phyloP scores from a whole-genome alignment of 1,284 basidiomycete genomes.

The Phylloboletellus chloephorus region DNA sequence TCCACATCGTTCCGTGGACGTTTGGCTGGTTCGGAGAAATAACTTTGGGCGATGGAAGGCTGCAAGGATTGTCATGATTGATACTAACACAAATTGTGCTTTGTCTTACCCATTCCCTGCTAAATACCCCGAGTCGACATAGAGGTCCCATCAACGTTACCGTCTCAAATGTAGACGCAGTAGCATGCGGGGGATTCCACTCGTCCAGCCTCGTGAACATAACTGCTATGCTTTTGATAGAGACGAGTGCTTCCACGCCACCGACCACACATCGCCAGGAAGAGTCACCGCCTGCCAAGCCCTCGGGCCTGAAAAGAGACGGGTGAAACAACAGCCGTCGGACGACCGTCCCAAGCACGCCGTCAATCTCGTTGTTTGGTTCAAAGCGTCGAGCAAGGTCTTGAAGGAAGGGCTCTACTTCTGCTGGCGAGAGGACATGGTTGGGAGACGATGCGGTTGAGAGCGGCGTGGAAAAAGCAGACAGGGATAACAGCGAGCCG shows the following conservation, averaged over 20 bases:
- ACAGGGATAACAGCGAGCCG: slow-evolving; percentile 66
- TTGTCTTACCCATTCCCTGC: slow-evolving; percentile 76
- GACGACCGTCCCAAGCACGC: slow-evolving; percentile 55
- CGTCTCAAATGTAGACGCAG: slow-evolving; percentile 58
- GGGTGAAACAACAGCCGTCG: slow-evolving; percentile 54
- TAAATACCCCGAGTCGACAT: slow-evolving; percentile 77
- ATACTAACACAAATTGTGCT: slow-evolving; percentile 11
- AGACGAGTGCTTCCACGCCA: slow-evolving; percentile 76
- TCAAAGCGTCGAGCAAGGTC: slow-evolving; percentile 70
- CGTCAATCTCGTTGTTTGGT: slow-evolving; percentile 52
- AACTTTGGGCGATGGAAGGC: slow-evolving; percentile 73
- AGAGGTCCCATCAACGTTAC: slow-evolving; percentile 75
- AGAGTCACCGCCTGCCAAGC: slow-evolving; percentile 62
- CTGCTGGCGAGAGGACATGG: slow-evolving; percentile 41
- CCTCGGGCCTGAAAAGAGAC: slow-evolving; percentile 58
- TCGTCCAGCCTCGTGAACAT: slow-evolving; percentile 69
- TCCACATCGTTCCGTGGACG: slow-evolving; percentile 72
- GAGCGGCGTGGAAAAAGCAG: slow-evolving; percentile 55
- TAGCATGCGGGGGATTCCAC: slow-evolving; percentile 62
- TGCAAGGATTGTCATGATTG: slow-evolving; percentile 31
- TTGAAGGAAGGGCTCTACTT: slow-evolving; percentile 66
- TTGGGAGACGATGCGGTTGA: slow-evolving; percentile 13
- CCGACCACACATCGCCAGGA: slow-evolving; percentile 84
- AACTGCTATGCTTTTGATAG: slow-evolving; percentile 78
- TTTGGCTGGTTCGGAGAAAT: slow-evolving; percentile 83